These are phyloP conservation scores for Verbascum thapsus DNA, from an alignment of 257 asterid species.

Conservation along the genomic window DNA sequence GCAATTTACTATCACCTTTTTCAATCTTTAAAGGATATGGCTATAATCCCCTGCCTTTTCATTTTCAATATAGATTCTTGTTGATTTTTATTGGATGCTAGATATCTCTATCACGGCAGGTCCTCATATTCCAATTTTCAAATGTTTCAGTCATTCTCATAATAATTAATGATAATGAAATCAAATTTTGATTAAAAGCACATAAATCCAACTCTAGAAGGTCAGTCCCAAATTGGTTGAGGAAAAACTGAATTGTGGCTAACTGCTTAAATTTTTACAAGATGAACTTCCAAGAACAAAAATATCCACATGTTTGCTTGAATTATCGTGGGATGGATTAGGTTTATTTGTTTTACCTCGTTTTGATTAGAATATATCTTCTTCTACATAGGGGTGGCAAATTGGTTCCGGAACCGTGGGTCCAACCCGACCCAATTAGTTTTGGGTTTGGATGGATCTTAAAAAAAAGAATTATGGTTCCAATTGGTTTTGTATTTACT, in stretches of 20 bases:
- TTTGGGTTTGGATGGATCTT: too few species aligned
- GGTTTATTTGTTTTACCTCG: too few species aligned
- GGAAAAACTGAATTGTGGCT: neutral
- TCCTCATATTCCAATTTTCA: neutral
- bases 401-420: too few species aligned
- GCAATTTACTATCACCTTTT: neutral
- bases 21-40: slow-evolving; percentile 23
- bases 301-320: too few species aligned
- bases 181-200: slow-evolving; percentile 3
- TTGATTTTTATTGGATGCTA: slow-evolving; percentile 18
- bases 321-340: too few species aligned
- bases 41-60: slow-evolving; percentile 17
- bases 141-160: slow-evolving; percentile 9
- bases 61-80: slow-evolving; percentile 10
- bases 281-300: too few species aligned
- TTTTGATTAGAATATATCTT: too few species aligned
- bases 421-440: too few species aligned
- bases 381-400: too few species aligned
- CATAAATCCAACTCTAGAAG: slow-evolving; percentile 18
- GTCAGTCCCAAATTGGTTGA: neutral
- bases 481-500: too few species aligned
- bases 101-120: neutral
- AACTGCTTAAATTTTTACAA: too few species aligned
- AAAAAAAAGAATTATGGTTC: too few species aligned
- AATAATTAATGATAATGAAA: slow-evolving; percentile 20